Evolutionary conservation across 176 grass and related monocot species (phyloP).

Genomic region (Rhipidocladum racemiflorum): DNA sequence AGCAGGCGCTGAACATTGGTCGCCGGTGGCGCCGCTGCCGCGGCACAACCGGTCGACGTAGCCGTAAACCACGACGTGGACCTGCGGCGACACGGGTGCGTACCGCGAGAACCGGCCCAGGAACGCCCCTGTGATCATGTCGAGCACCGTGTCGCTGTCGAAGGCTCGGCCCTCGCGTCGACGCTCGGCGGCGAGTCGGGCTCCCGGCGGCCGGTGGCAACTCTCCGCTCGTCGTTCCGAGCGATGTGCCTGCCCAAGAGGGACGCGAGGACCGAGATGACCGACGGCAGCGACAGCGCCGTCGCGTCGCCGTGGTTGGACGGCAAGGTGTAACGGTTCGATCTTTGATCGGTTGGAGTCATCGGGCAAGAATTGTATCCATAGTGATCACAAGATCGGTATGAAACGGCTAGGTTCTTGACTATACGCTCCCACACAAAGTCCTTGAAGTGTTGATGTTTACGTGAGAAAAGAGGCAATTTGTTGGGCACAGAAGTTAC

Average conservation of each 20-base stretch:
- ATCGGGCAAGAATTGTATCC: slow-evolving; percentile 5
- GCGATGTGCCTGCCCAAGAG: slow-evolving; percentile 37
- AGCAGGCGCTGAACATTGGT: slow-evolving; percentile 49
- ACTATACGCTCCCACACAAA: neutral
- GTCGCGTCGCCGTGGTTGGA: no score
- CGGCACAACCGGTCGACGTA: slow-evolving; percentile 37
- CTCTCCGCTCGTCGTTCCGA: slow-evolving; percentile 28
- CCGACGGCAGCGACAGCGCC: slow-evolving; percentile 34
- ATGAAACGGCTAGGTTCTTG: neutral
- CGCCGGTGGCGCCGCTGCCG: slow-evolving; percentile 5
- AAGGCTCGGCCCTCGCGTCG: slow-evolving; percentile 9
- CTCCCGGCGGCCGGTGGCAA: neutral
- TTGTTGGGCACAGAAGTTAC: neutral
- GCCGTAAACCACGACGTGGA: slow-evolving; percentile 43
- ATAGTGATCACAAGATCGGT: neutral
- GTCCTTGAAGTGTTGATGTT: neutral
- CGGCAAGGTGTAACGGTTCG: slow-evolving; percentile 34
- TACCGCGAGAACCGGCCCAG: slow-evolving; percentile 44
- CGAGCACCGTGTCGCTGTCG: slow-evolving; percentile 26
- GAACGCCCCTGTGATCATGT: slow-evolving; percentile 41
- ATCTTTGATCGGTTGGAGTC: slow-evolving; percentile 35
- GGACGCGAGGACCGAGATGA: slow-evolving; percentile 39
- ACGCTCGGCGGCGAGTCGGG: neutral
- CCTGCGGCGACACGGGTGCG: slow-evolving; percentile 22
- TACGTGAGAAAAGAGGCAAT: neutral